A percentile compares a stretch with the other conserved stretches of the same genome.
phyloP scores from a whole-genome alignment of 192 early-diverging fungal genomes.

The Coemansia sp. region DNA sequence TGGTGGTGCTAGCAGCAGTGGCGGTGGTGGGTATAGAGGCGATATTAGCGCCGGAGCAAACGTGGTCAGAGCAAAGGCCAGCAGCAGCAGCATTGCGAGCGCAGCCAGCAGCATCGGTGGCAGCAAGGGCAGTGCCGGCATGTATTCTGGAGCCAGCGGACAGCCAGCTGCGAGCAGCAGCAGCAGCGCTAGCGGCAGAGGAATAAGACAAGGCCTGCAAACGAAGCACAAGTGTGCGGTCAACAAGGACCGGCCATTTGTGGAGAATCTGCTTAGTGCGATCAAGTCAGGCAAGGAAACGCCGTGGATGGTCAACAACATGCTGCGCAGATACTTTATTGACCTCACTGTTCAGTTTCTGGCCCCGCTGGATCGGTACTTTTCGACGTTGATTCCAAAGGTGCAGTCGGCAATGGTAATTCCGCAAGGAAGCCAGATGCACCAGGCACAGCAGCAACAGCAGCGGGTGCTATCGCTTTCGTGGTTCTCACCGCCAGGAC shows the following conservation, averaged over 20 bases:
- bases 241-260: constrained; percentile 76
- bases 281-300: constrained; percentile 70
- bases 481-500: constrained; percentile 35
- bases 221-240: constrained; percentile 74
- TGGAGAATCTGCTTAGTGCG: constrained; percentile 75
- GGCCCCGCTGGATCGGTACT: constrained; percentile 94
- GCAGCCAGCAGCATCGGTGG: neutral
- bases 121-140: neutral
- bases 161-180: neutral
- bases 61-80: neutral
- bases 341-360: constrained; percentile 93
- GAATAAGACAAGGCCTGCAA: constrained; percentile 40
- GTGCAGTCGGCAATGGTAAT: constrained; percentile 48
- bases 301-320: constrained; percentile 85
- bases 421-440: constrained; percentile 5
- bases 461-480: constrained; percentile 17
- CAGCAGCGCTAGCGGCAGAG: neutral
- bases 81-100: constrained; percentile 8
- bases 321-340: constrained; percentile 87
- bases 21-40: neutral
- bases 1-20: neutral
- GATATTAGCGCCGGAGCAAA: neutral
- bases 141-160: neutral
- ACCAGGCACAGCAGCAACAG: constrained; percentile 24
- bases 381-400: constrained; percentile 81